A percentile compares a stretch with the other conserved stretches of the same genome.
Conservation (phyloP, 495 filamentous ascomycete genomes). For the Aspergillus biplanus region DNA sequence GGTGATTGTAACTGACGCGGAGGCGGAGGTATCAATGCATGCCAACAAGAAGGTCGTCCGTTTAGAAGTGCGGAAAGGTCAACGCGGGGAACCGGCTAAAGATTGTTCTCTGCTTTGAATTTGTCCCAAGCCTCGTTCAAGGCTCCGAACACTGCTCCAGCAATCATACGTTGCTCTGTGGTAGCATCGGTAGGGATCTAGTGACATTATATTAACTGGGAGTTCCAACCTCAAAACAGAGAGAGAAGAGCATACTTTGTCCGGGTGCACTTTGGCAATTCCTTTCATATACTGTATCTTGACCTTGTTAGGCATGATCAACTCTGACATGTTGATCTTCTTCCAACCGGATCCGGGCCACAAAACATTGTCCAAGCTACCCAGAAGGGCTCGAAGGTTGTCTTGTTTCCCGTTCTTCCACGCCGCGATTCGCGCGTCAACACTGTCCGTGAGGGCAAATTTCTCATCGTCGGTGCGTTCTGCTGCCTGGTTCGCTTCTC, state of each 20-base stretch:
- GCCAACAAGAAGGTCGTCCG: too few species aligned
- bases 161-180: slow-evolving; percentile 95
- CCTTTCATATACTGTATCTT: slow-evolving; percentile 99
- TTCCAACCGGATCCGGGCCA: slow-evolving; percentile 96
- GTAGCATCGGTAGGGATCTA: slow-evolving; percentile 85
- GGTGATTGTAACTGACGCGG: not conserved
- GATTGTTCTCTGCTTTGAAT: slow-evolving; percentile 86
- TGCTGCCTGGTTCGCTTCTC: slow-evolving; percentile 79
- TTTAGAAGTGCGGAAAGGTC: not conserved
- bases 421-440: slow-evolving; percentile 72
- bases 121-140: slow-evolving; percentile 99
- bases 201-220: slow-evolving; percentile 8
- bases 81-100: slow-evolving; percentile 24
- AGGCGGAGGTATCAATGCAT: too few species aligned
- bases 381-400: slow-evolving; percentile 85
- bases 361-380: slow-evolving; percentile 85
- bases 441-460: slow-evolving; percentile 80
- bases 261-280: slow-evolving; percentile 96
- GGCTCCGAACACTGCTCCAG: slow-evolving; percentile 84
- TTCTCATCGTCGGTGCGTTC: slow-evolving; percentile 89
- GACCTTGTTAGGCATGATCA: slow-evolving; percentile 87
- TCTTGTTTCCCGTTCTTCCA: slow-evolving; percentile 92
- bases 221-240: not conserved
- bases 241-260: slow-evolving; percentile 73
- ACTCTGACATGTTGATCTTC: slow-evolving; percentile 90